These are phyloP conservation scores for Glycyrrhiza uralensis DNA, from an alignment of 306 rosid species.

Conservation along the genomic window DNA sequence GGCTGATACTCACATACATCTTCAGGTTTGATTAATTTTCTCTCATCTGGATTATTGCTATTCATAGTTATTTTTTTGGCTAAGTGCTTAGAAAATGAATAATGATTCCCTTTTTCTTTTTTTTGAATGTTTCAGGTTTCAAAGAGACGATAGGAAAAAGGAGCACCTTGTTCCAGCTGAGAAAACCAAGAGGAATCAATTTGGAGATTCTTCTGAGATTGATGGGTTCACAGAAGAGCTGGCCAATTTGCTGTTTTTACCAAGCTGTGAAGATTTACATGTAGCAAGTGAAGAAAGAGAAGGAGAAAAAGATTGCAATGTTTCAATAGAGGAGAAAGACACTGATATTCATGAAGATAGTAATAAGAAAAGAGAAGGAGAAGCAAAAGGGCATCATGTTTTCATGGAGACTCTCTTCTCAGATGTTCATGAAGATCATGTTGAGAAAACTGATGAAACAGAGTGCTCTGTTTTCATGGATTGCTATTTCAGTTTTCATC, in stretches of 20 bases:
- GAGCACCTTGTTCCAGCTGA: neutral
- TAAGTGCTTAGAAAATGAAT: neutral
- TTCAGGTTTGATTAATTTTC: slow-evolving; percentile 41
- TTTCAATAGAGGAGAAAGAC: neutral
- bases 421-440: neutral
- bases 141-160: slow-evolving; percentile 9
- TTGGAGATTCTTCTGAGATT: slow-evolving; percentile 21
- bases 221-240: slow-evolving; percentile 38
- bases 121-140: slow-evolving; percentile 31
- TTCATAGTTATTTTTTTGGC: neutral
- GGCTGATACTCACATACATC: slow-evolving; percentile 33
- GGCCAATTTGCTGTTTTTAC: slow-evolving; percentile 23
- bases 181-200: neutral
- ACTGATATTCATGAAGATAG: neutral
- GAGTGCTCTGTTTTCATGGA: slow-evolving; percentile 12
- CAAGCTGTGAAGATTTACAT: slow-evolving; percentile 9
- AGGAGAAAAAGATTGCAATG: neutral
- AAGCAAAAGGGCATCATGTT: neutral
- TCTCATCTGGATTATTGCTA: neutral
- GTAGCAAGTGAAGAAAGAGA: neutral
- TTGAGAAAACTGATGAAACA: neutral
- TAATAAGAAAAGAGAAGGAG: neutral
- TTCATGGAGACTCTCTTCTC: neutral
- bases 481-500: neutral
- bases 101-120: neutral